phyloP scores from a whole-genome alignment of 345 rosid genomes.

The Ceriops zippeliana region DNA sequence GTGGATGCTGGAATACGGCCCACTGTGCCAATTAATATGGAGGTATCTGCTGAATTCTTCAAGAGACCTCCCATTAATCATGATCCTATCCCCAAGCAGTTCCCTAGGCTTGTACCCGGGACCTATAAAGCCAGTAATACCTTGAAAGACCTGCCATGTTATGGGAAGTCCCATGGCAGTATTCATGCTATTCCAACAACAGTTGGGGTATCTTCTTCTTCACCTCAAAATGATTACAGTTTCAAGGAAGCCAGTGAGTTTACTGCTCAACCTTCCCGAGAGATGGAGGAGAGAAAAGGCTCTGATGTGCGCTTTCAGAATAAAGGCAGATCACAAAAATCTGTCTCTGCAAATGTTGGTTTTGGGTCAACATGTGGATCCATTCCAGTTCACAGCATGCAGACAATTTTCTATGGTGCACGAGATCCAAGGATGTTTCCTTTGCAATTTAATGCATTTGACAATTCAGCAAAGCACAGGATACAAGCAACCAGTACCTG shows the following conservation, averaged over 20 bases:
- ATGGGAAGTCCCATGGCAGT: slow-evolving; percentile 30
- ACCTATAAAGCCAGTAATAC: slow-evolving; percentile 34
- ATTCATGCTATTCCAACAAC: slow-evolving; percentile 33
- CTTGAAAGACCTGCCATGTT: slow-evolving; percentile 30
- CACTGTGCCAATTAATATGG: slow-evolving; percentile 42
- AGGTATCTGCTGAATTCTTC: slow-evolving; percentile 40
- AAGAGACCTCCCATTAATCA: slow-evolving; percentile 44
- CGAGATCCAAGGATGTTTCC: slow-evolving; percentile 46
- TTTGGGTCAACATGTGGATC: slow-evolving; percentile 39
- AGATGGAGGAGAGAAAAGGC: slow-evolving; percentile 44
- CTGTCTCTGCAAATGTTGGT: slow-evolving; percentile 24
- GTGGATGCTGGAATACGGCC: slow-evolving; percentile 71
- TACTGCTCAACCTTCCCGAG: slow-evolving; percentile 41
- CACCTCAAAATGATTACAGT: slow-evolving; percentile 42
- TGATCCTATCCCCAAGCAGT: slow-evolving; percentile 44
- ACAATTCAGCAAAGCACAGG: slow-evolving; percentile 38
- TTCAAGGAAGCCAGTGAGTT: slow-evolving; percentile 33
- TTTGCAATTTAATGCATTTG: slow-evolving; percentile 27
- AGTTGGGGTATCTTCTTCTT: slow-evolving; percentile 50
- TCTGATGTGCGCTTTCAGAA: slow-evolving; percentile 29
- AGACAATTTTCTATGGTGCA: slow-evolving; percentile 38
- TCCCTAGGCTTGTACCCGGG: slow-evolving; percentile 37
- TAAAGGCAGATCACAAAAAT: slow-evolving; percentile 35
- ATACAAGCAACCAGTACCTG: slow-evolving; percentile 25
- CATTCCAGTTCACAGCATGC: slow-evolving; percentile 39